Evolutionary conservation across 2,329 filamentous ascomycete species (phyloP).

Genomic region (Claviceps paspali): DNA sequence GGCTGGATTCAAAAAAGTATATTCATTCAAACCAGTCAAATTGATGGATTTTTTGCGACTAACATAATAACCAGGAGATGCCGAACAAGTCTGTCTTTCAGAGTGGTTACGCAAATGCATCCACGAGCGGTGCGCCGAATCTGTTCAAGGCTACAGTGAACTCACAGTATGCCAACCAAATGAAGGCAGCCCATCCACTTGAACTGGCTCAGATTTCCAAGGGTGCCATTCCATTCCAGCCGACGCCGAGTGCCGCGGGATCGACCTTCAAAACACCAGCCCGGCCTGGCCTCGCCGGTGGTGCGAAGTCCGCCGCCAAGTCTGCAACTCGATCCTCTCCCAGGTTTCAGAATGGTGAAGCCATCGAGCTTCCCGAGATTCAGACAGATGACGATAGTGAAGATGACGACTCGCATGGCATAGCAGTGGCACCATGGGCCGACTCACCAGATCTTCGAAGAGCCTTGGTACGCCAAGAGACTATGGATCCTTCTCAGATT

Average conservation of each 20-base stretch:
- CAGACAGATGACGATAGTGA: conserved; percentile 88
- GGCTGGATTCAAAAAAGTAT: conserved; percentile 52
- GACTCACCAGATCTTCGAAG: conserved; percentile 69
- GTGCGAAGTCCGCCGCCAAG: conserved; percentile 43
- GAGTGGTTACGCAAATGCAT: conserved; percentile 44
- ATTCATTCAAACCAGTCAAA: conserved; percentile 8
- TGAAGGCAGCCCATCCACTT: conserved; percentile 51
- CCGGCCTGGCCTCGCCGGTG: conserved; percentile 28
- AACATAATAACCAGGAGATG: conserved; percentile 31
- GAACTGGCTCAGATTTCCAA: conserved; percentile 82
- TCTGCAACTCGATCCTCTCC: conserved; percentile 56
- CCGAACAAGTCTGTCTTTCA: conserved; percentile 44
- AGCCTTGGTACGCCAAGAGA: conserved; percentile 67
- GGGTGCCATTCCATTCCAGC: conserved; percentile 78
- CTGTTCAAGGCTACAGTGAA: conserved; percentile 53
- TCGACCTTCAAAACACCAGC: conserved; percentile 56
- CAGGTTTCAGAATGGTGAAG: conserved; percentile 75
- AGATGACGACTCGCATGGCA: conserved; percentile 43
- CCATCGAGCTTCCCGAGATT: conserved; percentile 87
- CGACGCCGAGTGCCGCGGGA: conserved; percentile 42
- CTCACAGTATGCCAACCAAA: conserved; percentile 49
- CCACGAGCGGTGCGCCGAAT: conserved; percentile 36
- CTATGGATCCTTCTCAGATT: conserved; percentile 66
- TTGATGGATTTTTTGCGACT: background rate
- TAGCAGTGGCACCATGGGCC: conserved; percentile 62